These are phyloP conservation scores for Dactylella cylindrospora DNA, from an alignment of 2,329 filamentous ascomycete species.

Conservation along the genomic window DNA sequence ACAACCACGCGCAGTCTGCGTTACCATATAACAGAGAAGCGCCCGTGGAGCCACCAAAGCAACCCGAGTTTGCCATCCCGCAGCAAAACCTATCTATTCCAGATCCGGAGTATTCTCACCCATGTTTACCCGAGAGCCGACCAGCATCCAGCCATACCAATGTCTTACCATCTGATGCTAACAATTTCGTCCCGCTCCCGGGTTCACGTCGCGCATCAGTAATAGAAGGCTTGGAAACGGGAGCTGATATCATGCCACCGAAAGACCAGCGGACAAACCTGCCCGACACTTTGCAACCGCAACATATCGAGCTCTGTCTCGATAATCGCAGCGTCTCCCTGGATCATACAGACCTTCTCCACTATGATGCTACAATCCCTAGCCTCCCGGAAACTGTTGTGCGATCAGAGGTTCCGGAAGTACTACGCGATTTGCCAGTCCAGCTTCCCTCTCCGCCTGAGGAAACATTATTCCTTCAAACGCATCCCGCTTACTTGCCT, in stretches of 20 bases:
- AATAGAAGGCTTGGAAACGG: too few relatives aligned
- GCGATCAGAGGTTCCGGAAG: not conserved
- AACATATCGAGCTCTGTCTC: too few relatives aligned
- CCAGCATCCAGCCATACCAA: constrained; percentile 1
- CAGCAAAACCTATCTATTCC: too few relatives aligned
- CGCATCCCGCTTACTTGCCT: not conserved
- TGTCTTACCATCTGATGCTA: not conserved
- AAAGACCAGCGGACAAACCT: too few relatives aligned
- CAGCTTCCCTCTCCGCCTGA: not conserved
- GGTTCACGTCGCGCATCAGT: constrained; percentile 2
- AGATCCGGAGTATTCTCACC: too few relatives aligned
- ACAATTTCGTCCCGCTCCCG: not conserved
- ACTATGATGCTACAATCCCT: not conserved
- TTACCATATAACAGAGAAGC: too few relatives aligned
- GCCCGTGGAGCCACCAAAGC: too few relatives aligned
- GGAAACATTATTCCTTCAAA: not conserved
- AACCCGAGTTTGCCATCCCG: too few relatives aligned
- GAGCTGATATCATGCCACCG: too few relatives aligned
- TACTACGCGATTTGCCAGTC: not conserved
- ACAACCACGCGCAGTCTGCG: too few relatives aligned
- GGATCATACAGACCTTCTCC: not conserved
- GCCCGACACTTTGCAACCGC: too few relatives aligned
- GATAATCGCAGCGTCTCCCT: constrained; percentile 2
- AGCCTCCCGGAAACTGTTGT: constrained; percentile 6
- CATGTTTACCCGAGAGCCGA: constrained; percentile 13